Evolutionary conservation across 23 red algal species (phyloP).

Genomic region (Gracilaria vermiculophylla): DNA sequence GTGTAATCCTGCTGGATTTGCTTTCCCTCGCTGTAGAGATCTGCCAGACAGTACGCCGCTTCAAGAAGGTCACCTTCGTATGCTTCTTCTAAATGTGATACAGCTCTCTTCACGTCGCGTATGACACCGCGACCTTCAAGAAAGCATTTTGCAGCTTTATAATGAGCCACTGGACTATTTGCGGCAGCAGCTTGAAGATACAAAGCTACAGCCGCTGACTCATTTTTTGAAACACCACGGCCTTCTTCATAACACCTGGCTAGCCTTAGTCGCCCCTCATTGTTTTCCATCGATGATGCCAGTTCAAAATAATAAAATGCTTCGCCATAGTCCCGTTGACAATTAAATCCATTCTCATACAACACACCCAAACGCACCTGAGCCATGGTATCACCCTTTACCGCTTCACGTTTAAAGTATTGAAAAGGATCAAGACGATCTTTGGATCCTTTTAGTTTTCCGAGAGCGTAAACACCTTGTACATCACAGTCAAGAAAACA

Average conservation of each 20-base stretch:
- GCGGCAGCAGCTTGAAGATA: conserved; percentile 23
- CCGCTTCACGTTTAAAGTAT: conserved; percentile 36
- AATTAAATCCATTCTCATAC: conserved; percentile 20
- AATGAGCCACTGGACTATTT: conserved; percentile 15
- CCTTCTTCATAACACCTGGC: conserved; percentile 59
- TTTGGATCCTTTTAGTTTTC: conserved; percentile 16
- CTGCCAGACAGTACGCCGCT: conserved; percentile 21
- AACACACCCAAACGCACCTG: conserved; percentile 35
- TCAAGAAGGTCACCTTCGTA: background rate
- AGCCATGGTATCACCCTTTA: conserved; percentile 38
- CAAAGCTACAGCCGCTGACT: conserved; percentile 23
- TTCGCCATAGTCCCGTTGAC: conserved; percentile 2
- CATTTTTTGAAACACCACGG: conserved; percentile 26
- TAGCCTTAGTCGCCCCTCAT: conserved; percentile 15
- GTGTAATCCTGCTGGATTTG: conserved; percentile 8
- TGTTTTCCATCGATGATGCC: conserved; percentile 18
- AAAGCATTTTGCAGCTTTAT: conserved; percentile 26
- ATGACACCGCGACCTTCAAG: conserved; percentile 28
- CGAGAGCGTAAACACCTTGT: conserved; percentile 18
- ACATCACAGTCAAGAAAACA: conserved; percentile 4
- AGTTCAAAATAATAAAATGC: conserved; percentile 1
- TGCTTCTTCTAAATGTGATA: conserved; percentile 18
- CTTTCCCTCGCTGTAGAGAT: conserved; percentile 28
- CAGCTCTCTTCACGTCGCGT: conserved; percentile 1
- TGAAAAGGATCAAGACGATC: conserved; percentile 22